Conservation (phyloP, 2,329 filamentous ascomycete species). For the Trichophyton rubrum region DNA sequence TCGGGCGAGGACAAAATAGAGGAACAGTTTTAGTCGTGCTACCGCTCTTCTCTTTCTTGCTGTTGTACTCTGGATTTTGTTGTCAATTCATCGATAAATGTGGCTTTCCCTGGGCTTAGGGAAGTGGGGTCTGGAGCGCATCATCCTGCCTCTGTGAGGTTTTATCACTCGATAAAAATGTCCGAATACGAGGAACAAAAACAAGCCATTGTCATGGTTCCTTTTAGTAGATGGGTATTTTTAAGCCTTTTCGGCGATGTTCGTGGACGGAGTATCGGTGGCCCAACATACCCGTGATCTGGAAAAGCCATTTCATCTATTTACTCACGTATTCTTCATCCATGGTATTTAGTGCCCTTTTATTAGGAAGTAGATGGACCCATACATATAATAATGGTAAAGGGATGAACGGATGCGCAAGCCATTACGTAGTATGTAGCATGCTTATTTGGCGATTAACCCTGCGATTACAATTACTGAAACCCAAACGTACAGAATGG, state of each 20-base stretch:
- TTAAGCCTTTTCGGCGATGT: not conserved
- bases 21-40: not conserved
- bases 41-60: too few species aligned
- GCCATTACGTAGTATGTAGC: not conserved
- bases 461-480: not conserved
- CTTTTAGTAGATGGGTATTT: not conserved
- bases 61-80: not conserved
- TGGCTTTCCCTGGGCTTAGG: not conserved
- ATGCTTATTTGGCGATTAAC: not conserved
- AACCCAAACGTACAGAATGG: not conserved
- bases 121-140: not conserved
- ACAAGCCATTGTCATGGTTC: constrained; percentile 1
- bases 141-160: not conserved
- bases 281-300: not conserved
- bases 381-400: not conserved
- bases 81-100: not conserved
- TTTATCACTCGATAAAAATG: constrained; percentile 3
- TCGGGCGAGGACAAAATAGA: not conserved
- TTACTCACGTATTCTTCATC: not conserved
- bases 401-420: not conserved
- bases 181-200: constrained; percentile 1
- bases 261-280: not conserved
- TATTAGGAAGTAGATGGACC: too few species aligned
- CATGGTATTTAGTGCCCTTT: too few species aligned
- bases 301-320: not conserved